These are phyloP conservation scores for Linum usitatissimum DNA, from an alignment of 345 rosid genomes.

Conservation along the genomic window DNA sequence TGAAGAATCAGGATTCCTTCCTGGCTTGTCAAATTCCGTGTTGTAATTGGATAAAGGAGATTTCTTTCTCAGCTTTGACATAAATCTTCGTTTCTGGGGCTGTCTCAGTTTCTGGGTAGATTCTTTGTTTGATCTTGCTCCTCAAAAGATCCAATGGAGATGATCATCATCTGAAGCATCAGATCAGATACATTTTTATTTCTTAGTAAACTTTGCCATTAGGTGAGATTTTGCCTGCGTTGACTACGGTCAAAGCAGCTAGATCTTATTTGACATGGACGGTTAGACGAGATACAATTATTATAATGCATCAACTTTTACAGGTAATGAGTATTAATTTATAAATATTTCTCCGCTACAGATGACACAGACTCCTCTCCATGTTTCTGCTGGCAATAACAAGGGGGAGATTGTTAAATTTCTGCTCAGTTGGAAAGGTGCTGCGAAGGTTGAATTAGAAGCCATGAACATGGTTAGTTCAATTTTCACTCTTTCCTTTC, in stretches of 20 bases:
- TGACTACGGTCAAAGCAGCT: not conserved
- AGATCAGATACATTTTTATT: not conserved
- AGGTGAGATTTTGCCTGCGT: not conserved
- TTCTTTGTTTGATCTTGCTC: too few relatives aligned
- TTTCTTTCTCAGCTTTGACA: not conserved
- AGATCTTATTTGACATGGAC: not conserved
- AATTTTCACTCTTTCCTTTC: not conserved
- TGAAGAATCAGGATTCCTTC: not conserved
- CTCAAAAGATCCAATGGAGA: not conserved
- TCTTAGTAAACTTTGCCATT: too few relatives aligned
- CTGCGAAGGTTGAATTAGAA: constrained; percentile 70
- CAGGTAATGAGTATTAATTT: not conserved
- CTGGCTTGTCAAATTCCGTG: not conserved
- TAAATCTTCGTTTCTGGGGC: not conserved
- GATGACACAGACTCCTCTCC: constrained; percentile 98
- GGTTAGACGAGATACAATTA: not conserved
- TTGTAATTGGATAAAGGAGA: not conserved
- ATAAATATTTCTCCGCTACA: constrained; percentile 22
- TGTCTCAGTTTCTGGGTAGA: not conserved
- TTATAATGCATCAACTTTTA: too few relatives aligned
- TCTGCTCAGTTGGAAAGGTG: constrained; percentile 65
- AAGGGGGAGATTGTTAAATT: constrained; percentile 58
- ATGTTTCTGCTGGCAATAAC: constrained; percentile 80
- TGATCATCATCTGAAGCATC: not conserved
- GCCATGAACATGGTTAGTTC: constrained; percentile 63